Conservation (phyloP, 768 basidiomycete species). For the Lactifluus hygrophoroides region DNA sequence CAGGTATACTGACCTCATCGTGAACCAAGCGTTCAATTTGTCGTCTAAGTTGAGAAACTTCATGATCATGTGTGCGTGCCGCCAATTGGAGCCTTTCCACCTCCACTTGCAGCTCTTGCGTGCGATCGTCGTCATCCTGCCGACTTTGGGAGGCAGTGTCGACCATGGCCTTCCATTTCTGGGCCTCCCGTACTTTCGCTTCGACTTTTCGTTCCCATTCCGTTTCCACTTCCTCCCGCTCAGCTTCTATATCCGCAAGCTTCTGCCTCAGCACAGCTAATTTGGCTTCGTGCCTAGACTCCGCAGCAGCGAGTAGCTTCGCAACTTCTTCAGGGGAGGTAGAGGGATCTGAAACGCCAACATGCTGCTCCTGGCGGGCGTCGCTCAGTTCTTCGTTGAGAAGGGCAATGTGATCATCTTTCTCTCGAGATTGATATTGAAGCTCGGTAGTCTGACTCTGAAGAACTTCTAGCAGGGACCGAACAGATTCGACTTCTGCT, state of each 20-base stretch:
- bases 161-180: slow-evolving; percentile 55
- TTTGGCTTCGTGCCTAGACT: slow-evolving; percentile 68
- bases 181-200: slow-evolving; percentile 70
- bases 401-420: slow-evolving; percentile 59
- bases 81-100: slow-evolving; percentile 46
- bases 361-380: slow-evolving; percentile 49
- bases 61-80: slow-evolving; percentile 39
- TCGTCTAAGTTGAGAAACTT: slow-evolving; percentile 46
- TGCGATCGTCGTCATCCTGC: slow-evolving; percentile 48
- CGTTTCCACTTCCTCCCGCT: slow-evolving; percentile 79
- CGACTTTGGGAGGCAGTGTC: slow-evolving; percentile 49
- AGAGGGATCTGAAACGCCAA: slow-evolving; percentile 35
- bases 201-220: slow-evolving; percentile 82
- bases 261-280: slow-evolving; percentile 63
- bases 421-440: slow-evolving; percentile 79
- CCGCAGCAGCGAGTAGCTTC: slow-evolving; percentile 62
- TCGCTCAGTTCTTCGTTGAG: slow-evolving; percentile 66
- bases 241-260: slow-evolving; percentile 60
- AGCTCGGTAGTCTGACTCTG: slow-evolving; percentile 76
- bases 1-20: slow-evolving; percentile 49
- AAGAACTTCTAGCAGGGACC: slow-evolving; percentile 63
- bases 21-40: slow-evolving; percentile 44
- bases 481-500: slow-evolving; percentile 81
- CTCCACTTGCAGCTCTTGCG: slow-evolving; percentile 43
- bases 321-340: slow-evolving; percentile 58